Base-by-base conservation (phyloP, 2,329 filamentous ascomycete genomes). In the Alternaria burnsii region DNA sequence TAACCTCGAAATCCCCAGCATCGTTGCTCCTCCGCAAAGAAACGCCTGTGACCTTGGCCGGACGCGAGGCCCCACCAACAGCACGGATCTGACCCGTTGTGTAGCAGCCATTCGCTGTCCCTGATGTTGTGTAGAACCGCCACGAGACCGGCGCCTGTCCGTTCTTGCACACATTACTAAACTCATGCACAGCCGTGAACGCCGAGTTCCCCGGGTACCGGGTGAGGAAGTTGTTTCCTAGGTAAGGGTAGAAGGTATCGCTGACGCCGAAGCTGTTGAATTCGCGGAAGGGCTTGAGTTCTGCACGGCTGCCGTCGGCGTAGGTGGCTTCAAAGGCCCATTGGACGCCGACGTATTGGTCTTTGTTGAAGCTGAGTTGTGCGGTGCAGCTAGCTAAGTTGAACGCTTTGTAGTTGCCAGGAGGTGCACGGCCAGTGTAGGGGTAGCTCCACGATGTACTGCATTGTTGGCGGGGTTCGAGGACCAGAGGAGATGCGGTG, bases 301-400 rank as follows among this genome's bases (percentile, higher is more conserved):
- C 55, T 2, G 28, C 8, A 4, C 55, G 50, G 9, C 48, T 59
- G 7, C 59, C 59, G 11, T 62, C 59, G 6, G 55, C 48, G 18
- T 62, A 62, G 3, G 50, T 59, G 18, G 59, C 55, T 51, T 62
- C 59, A n/a, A 59, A 62, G 10, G 42, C 51, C 59, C 55, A 62
- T 47, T 46, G 44, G n/a, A 62, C 55, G 28, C 42, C 36, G 3
- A 62, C 42, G 50, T 62, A 62, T 38, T 36, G 59, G 36, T 62
- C 55, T 51, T 62, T 62, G 41, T 43, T 24, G 26, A 62, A 59
- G 26, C n/a, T 55, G 26, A 62, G 50, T 55, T 62, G 59, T 1
- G 50, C 48, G 10, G 55, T 50, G 38, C 55, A 62, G 40, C 55
- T 28, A 16, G 18, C 36, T 14, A 62, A 43, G 12, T 62, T 46